Base-by-base conservation (phyloP, 1,139 yeast species). In the Sugiyamaella grinbergsii region DNA sequence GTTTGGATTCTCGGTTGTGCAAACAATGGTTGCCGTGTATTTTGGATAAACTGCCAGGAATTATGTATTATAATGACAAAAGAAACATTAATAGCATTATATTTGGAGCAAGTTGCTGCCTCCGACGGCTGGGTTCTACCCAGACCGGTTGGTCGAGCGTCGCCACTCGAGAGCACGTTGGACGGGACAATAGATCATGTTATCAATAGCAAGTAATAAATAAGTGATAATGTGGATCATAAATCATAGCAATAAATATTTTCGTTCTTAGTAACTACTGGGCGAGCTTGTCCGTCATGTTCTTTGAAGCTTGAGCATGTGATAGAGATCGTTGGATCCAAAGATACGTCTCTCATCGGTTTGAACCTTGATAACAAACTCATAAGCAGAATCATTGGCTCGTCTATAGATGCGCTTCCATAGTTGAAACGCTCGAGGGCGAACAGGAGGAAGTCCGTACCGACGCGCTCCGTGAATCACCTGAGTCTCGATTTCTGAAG, bases 1-100 rank as follows among this genome's bases (percentile, higher is more conserved):
- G 48, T 80, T 83, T 53, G 85, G 94, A 11, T 78, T 85, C 66
- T 87, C 88, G 60, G 77, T 87, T 51, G 88, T 91, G 3, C 77
- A 77, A 54, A 75, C 76, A 39, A 82, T 85, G 88, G 81, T 85
- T 15, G 78, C 78, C 52, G 72, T 79, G 29, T 88, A 87, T 66
- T 86, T 87, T 58, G 42, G 49, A 28, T 45, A 24, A 33, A 34
- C 13, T 2, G 26, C 24, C 16, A 20, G 3, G 4, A 16, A 13
- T 10, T n/a, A n/a, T 29, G 33, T 29, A 29, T 13, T 10, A 13
- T 37, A 23, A 32, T 29, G n/a, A 24, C 19, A 29, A 32, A 41
- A 18, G 29, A 26, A 41, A 40, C 6, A 24, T 28, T 28, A 23
- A 36, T 19, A 24, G n/a, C n/a, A 40, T 39, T 16, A 20, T 20